A percentile compares a stretch with the other conserved stretches of the same genome.
phyloP scores from a whole-genome alignment of 2,329 filamentous ascomycete species.

The Massarina eburnea region DNA sequence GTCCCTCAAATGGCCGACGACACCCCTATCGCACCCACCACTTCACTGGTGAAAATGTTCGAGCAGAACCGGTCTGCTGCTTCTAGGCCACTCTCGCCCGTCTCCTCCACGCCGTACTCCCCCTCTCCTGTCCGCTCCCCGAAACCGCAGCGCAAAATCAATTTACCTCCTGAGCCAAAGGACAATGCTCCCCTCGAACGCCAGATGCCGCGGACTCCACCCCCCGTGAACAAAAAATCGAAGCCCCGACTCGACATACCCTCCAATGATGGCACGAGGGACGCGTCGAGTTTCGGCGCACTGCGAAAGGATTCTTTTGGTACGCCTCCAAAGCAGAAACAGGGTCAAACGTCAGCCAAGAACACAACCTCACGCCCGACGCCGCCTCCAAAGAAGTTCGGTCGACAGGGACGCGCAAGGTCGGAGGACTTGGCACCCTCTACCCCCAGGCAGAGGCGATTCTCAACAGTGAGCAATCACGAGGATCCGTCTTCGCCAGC shows the following conservation, averaged over 20 bases:
- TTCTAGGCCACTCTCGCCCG: slow-evolving; percentile 14
- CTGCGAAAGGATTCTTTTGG: slow-evolving; percentile 26
- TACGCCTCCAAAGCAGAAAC: slow-evolving; percentile 28
- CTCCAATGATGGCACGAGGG: slow-evolving; percentile 17
- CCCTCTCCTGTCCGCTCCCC: slow-evolving; percentile 44
- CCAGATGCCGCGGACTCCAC: slow-evolving; percentile 24
- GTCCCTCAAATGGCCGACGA: slow-evolving; percentile 46
- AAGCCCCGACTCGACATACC: slow-evolving; percentile 22
- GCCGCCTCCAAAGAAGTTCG: slow-evolving; percentile 17
- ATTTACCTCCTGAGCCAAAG: slow-evolving; percentile 29
- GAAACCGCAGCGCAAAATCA: slow-evolving; percentile 43
- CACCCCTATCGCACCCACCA: slow-evolving; percentile 62
- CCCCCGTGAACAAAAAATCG: slow-evolving; percentile 35
- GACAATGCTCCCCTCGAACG: slow-evolving; percentile 19
- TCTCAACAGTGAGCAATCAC: slow-evolving; percentile 31
- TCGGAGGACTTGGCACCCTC: slow-evolving; percentile 28
- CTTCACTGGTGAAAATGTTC: slow-evolving; percentile 68
- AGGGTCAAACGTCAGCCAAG: slow-evolving; percentile 22
- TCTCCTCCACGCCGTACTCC: slow-evolving; percentile 22
- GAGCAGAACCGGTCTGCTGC: slow-evolving; percentile 52
- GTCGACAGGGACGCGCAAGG: slow-evolving; percentile 19
- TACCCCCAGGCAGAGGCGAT: slow-evolving; percentile 13
- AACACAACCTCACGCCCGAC: slow-evolving; percentile 21
- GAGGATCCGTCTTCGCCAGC: slow-evolving; percentile 32
- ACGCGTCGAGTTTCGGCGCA: slow-evolving; percentile 17